phyloP scores from a whole-genome alignment of 331 rosid species.

The Arachis monticola region DNA sequence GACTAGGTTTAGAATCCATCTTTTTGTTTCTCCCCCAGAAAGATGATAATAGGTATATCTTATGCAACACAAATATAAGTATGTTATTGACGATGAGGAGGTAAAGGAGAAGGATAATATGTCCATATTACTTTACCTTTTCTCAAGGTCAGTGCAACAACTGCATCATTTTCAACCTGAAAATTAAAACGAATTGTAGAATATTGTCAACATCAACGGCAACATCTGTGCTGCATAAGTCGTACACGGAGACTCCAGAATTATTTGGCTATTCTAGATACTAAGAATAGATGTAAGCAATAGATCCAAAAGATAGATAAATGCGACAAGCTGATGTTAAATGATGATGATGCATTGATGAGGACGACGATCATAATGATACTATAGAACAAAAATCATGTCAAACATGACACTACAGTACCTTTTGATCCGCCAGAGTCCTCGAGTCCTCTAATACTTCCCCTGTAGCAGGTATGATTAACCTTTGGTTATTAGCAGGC shows the following conservation, averaged over 20 bases:
- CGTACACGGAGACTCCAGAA: background rate
- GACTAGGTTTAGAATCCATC: too few species aligned
- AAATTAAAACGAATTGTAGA: constrained; percentile 1
- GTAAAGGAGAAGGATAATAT: constrained; percentile 12
- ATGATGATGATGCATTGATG: too few species aligned
- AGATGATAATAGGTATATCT: too few species aligned
- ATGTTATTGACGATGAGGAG: background rate
- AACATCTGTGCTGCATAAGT: background rate
- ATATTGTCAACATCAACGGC: constrained; percentile 21
- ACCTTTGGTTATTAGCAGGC: constrained; percentile 66
- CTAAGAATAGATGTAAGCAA: constrained; percentile 7
- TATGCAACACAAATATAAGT: too few species aligned
- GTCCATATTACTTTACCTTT: constrained; percentile 55
- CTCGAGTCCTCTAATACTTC: constrained; percentile 78
- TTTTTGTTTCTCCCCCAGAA: too few species aligned
- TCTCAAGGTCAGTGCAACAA: constrained; percentile 78
- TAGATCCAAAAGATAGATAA: background rate
- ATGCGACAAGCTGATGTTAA: background rate
- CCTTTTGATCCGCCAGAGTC: constrained; percentile 93
- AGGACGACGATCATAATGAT: background rate
- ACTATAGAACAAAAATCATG: background rate
- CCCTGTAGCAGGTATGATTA: constrained; percentile 64
- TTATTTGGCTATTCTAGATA: background rate
- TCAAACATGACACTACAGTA: constrained; percentile 18
- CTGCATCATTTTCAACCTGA: constrained; percentile 88